A percentile compares a stretch with the other conserved stretches of the same genome.
These are phyloP conservation scores for Acacia concinna DNA, from an alignment of 331 rosid genomes.

Conservation along the genomic window DNA sequence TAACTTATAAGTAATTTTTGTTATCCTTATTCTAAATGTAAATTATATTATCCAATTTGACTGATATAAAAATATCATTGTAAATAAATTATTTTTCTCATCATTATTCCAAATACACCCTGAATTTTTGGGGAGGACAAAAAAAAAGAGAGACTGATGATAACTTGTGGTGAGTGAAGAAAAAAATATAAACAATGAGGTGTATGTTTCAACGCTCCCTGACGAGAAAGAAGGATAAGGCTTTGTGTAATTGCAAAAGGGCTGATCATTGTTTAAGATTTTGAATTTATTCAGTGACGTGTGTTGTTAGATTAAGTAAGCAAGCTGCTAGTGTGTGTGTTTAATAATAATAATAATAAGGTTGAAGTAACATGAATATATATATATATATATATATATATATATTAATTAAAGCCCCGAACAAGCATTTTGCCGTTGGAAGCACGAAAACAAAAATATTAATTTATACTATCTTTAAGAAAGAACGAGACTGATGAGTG, in stretches of 20 bases:
- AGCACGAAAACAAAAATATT: slow-evolving; percentile 16
- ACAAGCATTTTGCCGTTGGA: slow-evolving; percentile 5
- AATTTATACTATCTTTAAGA: neutral
- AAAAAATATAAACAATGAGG: neutral
- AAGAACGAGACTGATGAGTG: neutral
- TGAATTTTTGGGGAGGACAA: too few species aligned
- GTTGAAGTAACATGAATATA: neutral
- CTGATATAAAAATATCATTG: too few species aligned
- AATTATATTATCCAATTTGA: too few species aligned
- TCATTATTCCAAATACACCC: too few species aligned
- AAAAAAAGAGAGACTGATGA: too few species aligned
- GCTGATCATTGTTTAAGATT: slow-evolving; percentile 3
- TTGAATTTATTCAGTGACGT: neutral
- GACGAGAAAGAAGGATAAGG: neutral
- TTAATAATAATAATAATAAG: neutral
- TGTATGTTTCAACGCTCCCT: neutral
- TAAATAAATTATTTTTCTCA: too few species aligned
- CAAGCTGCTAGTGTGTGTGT: neutral
- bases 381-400: too few species aligned
- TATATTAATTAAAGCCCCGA: neutral
- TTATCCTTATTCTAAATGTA: too few species aligned
- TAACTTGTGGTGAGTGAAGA: too few species aligned
- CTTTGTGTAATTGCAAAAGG: neutral
- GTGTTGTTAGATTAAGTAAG: neutral
- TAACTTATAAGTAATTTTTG: too few species aligned